Evolutionary conservation across 352 stramenopile species (phyloP).

Genomic region (Phytophthora ohioensis): DNA sequence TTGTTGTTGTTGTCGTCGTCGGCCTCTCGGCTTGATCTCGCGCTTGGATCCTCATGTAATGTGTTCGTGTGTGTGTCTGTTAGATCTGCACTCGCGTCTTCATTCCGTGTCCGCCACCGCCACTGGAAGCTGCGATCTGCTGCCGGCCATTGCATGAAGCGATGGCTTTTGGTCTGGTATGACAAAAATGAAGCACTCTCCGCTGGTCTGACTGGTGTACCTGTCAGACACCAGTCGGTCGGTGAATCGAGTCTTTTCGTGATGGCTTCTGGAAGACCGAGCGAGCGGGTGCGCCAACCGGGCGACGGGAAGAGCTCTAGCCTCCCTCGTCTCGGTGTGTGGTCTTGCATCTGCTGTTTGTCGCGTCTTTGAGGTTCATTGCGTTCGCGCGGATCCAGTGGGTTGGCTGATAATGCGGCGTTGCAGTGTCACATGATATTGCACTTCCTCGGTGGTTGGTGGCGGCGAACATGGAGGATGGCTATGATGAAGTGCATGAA

Average conservation of each 20-base stretch:
- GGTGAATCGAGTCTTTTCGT: constrained; percentile 12
- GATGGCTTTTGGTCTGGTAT: background rate
- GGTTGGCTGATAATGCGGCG: constrained; percentile 1
- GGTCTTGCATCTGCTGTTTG: constrained; percentile 8
- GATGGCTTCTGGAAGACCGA: constrained; percentile 2
- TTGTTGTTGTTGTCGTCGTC: background rate
- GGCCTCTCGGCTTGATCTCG: background rate
- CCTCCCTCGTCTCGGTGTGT: constrained; percentile 12
- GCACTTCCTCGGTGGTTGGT: background rate
- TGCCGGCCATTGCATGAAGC: background rate
- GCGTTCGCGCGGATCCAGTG: constrained; percentile 17
- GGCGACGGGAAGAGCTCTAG: constrained; percentile 20
- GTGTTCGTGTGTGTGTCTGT: constrained; percentile 7
- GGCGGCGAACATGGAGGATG: background rate
- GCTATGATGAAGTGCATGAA: background rate
- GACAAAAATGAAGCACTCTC: background rate
- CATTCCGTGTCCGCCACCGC: constrained; percentile 3
- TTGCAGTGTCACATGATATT: background rate
- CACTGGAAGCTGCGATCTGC: constrained; percentile 13
- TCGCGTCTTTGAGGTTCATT: constrained; percentile 11
- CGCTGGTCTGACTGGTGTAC: background rate
- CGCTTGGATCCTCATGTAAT: constrained; percentile 4
- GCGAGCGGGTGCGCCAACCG: constrained; percentile 3
- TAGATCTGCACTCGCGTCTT: constrained; percentile 1
- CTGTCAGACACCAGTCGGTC: background rate